Conservation (phyloP, 2,329 filamentous ascomycete genomes). For the Colletotrichum noveboracense region DNA sequence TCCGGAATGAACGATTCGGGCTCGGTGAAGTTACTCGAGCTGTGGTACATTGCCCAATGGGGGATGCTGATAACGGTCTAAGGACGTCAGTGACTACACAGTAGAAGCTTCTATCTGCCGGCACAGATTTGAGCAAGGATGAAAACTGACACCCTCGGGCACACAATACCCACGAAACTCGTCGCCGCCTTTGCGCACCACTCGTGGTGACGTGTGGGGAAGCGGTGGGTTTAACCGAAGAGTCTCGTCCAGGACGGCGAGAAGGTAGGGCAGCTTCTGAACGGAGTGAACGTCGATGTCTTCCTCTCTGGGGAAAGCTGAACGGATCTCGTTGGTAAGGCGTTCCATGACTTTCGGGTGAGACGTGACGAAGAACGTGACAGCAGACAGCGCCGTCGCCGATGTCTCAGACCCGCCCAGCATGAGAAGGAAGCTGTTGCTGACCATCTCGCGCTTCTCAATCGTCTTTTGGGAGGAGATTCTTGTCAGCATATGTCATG, state of each 20-base stretch:
- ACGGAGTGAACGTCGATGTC: conserved; percentile 39
- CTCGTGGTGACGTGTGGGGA: conserved; percentile 26
- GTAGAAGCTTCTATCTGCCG: too few species aligned
- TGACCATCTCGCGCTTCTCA: background rate
- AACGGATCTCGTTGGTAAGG: conserved; percentile 41
- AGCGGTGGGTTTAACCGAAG: conserved; percentile 43
- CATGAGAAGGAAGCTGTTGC: conserved; percentile 5
- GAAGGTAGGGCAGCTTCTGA: conserved; percentile 38
- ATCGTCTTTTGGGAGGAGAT: background rate
- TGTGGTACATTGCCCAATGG: conserved; percentile 27
- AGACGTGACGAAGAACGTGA: conserved; percentile 29
- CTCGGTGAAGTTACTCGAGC: conserved; percentile 41
- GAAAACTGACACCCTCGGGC: conserved; percentile 29
- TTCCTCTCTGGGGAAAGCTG: conserved; percentile 32
- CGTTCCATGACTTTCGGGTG: conserved; percentile 33
- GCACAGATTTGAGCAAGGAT: too few species aligned
- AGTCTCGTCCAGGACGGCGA: conserved; percentile 44
- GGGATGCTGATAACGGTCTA: conserved; percentile 40
- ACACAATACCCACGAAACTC: conserved; percentile 33
- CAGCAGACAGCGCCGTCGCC: conserved; percentile 31
- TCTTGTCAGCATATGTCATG: background rate
- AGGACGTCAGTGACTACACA: rapidly evolving
- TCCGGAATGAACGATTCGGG: conserved; percentile 50
- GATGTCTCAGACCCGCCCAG: conserved; percentile 38
- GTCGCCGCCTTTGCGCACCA: conserved; percentile 34